Conservation (phyloP, 2,329 filamentous ascomycete genomes). For the Metarhizium anisopliae region DNA sequence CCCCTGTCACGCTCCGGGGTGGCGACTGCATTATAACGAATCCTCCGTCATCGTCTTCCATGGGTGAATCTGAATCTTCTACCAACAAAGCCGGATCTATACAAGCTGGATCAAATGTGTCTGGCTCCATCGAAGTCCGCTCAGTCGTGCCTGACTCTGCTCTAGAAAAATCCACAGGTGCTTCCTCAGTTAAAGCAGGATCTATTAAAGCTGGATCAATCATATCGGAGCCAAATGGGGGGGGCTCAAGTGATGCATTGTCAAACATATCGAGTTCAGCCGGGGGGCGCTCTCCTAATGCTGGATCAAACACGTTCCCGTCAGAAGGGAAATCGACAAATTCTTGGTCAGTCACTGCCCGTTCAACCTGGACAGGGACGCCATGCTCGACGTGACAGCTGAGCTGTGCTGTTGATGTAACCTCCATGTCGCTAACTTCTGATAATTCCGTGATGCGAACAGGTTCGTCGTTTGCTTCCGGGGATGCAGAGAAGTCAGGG, state of each 20-base stretch:
- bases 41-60: slow-evolving; percentile 2
- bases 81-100: not conserved
- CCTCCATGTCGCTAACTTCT: not conserved
- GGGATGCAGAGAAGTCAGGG: not conserved
- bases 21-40: slow-evolving; percentile 3
- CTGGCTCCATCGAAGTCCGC: not conserved
- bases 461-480: not conserved
- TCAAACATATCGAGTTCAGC: not conserved
- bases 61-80: not conserved
- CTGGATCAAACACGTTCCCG: not conserved
- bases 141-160: not conserved
- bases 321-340: not conserved
- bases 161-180: not conserved
- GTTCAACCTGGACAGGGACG: not conserved
- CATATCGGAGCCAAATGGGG: not conserved
- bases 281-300: not conserved
- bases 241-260: not conserved
- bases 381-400: not conserved
- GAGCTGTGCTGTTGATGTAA: not conserved
- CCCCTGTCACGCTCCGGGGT: not conserved
- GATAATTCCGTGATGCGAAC: not conserved
- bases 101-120: not conserved
- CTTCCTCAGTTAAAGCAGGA: not conserved
- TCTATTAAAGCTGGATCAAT: not conserved
- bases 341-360: not conserved